phyloP scores from a whole-genome alignment of 306 rosid genomes.

The Vicia faba region DNA sequence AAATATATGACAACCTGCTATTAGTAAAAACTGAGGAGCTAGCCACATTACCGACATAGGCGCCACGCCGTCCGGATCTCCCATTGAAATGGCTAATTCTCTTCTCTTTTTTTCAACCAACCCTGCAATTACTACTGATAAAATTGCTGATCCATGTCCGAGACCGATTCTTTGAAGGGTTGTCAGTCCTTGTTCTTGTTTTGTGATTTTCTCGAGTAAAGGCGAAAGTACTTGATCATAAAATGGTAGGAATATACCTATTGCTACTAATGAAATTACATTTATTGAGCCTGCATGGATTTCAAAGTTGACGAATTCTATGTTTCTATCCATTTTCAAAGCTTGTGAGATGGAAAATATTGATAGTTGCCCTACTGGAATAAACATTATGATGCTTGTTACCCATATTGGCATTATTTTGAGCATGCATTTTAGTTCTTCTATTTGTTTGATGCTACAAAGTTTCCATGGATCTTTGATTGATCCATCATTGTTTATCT shows the following conservation, averaged over 20 bases:
- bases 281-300: slow-evolving; percentile 40
- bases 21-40: slow-evolving; percentile 46
- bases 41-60: slow-evolving; percentile 58
- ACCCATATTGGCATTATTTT: slow-evolving; percentile 53
- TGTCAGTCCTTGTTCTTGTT: slow-evolving; percentile 43
- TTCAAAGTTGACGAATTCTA: slow-evolving; percentile 24
- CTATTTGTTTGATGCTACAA: slow-evolving; percentile 61
- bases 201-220: slow-evolving; percentile 30
- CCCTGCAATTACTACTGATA: slow-evolving; percentile 38
- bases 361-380: slow-evolving; percentile 44
- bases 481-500: slow-evolving; percentile 43
- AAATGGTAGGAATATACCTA: slow-evolving; percentile 41
- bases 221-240: slow-evolving; percentile 35
- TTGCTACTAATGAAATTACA: slow-evolving; percentile 28
- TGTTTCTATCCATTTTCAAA: slow-evolving; percentile 43
- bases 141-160: slow-evolving; percentile 28
- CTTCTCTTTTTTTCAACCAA: slow-evolving; percentile 36
- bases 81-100: neutral
- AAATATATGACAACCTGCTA: slow-evolving; percentile 41
- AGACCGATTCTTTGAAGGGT: slow-evolving; percentile 43
- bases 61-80: slow-evolving; percentile 22
- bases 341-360: slow-evolving; percentile 59
- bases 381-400: slow-evolving; percentile 39
- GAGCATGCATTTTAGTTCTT: slow-evolving; percentile 47
- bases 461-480: slow-evolving; percentile 49